Evolutionary conservation across 768 basidiomycete genomes (phyloP).

Genomic region (Zangia roseola): DNA sequence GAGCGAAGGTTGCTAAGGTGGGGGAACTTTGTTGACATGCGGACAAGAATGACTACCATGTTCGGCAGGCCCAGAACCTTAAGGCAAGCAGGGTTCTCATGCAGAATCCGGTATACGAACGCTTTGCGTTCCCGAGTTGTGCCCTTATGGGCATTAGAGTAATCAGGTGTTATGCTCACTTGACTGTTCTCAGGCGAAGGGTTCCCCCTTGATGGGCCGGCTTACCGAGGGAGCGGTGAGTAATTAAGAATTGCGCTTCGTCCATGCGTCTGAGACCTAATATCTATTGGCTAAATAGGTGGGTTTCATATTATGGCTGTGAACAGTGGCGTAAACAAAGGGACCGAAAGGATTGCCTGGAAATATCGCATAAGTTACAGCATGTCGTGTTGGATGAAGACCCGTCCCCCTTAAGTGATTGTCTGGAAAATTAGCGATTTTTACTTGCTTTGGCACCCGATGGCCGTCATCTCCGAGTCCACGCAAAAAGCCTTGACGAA

Average conservation of each 20-base stretch:
- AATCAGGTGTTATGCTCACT: slow-evolving; percentile 5
- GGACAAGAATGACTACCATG: slow-evolving; percentile 12
- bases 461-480: no score
- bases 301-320: no score
- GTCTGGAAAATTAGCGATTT: no score
- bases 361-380: no score
- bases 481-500: no score
- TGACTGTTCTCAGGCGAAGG: slow-evolving; percentile 15
- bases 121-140: slow-evolving; percentile 4
- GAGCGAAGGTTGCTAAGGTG: neutral
- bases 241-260: neutral
- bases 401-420: no score
- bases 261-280: neutral
- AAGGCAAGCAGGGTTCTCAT: slow-evolving; percentile 14
- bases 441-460: no score
- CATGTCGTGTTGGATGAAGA: no score
- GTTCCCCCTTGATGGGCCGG: slow-evolving; percentile 1
- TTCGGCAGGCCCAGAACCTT: slow-evolving; percentile 16
- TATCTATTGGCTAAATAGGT: neutral
- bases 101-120: slow-evolving; percentile 18
- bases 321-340: no score
- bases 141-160: slow-evolving; percentile 6
- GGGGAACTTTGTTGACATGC: slow-evolving; percentile 9
- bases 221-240: neutral
- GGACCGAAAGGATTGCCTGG: neutral